Conservation (phyloP, 2,329 filamentous ascomycete species). For the Colletotrichum lindemuthianum region DNA sequence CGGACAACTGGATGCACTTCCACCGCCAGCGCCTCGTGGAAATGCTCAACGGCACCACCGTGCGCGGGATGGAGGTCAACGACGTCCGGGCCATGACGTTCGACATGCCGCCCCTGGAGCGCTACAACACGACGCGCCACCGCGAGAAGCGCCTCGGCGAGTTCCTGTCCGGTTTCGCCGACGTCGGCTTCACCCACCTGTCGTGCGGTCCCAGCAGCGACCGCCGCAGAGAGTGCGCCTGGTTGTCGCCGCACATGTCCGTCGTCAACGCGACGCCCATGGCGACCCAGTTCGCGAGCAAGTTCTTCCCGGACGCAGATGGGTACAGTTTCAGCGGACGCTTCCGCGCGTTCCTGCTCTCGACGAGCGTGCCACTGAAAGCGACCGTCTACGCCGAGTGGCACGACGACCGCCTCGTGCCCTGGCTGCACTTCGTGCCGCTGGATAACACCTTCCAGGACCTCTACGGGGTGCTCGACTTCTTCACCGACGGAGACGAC, state of each 20-base stretch:
- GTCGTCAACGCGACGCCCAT: constrained; percentile 50
- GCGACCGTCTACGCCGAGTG: constrained; percentile 78
- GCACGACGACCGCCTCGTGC: constrained; percentile 75
- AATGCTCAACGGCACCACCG: constrained; percentile 73
- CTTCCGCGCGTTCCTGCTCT: constrained; percentile 71
- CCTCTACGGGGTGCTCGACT: constrained; percentile 72
- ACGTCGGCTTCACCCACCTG: constrained; percentile 56
- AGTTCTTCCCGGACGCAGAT: constrained; percentile 77
- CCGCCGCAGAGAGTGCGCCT: constrained; percentile 48
- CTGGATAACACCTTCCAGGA: constrained; percentile 76
- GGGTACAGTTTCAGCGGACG: constrained; percentile 70
- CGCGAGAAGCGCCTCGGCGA: constrained; percentile 48
- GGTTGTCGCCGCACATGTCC: constrained; percentile 49
- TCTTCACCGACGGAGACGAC: constrained; percentile 64
- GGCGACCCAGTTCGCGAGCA: constrained; percentile 63
- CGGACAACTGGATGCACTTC: constrained; percentile 73
- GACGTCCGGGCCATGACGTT: constrained; percentile 57
- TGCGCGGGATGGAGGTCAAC: constrained; percentile 57
- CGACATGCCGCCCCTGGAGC: constrained; percentile 52
- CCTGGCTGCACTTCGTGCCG: constrained; percentile 79
- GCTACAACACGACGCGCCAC: constrained; percentile 55
- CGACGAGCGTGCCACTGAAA: constrained; percentile 74
- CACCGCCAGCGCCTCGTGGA: constrained; percentile 77
- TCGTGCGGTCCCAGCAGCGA: constrained; percentile 45
- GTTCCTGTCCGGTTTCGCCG: constrained; percentile 52